These are phyloP conservation scores for Orbilia javanica DNA, from an alignment of 2,329 filamentous ascomycete genomes.

Conservation along the genomic window DNA sequence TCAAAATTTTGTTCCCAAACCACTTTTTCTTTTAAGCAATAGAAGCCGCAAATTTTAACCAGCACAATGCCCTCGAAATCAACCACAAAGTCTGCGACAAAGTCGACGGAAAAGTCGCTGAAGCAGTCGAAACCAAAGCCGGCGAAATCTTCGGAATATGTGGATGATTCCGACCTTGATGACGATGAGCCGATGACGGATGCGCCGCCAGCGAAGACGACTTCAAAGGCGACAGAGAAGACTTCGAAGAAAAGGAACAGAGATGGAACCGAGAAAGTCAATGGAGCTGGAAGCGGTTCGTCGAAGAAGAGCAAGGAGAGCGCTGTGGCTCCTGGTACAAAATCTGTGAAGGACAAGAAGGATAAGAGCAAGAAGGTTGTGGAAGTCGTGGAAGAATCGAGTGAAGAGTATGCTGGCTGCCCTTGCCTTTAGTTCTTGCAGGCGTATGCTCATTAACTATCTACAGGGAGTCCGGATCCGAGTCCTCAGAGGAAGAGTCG, in stretches of 20 bases:
- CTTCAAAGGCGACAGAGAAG: constrained; percentile 38
- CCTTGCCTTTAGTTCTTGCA: not conserved
- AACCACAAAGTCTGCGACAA: constrained; percentile 15
- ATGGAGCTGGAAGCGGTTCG: constrained; percentile 23
- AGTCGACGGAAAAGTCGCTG: constrained; percentile 23
- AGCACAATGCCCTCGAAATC: constrained; percentile 55
- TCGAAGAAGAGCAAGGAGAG: constrained; percentile 17
- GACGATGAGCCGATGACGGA: constrained; percentile 53
- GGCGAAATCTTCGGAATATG: constrained; percentile 46
- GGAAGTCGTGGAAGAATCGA: constrained; percentile 38
- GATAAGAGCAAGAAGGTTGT: constrained; percentile 45
- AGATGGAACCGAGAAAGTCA: constrained; percentile 54
- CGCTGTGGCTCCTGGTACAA: constrained; percentile 10
- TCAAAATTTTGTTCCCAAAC: not conserved
- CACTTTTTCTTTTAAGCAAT: not conserved
- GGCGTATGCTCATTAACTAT: constrained; percentile 9
- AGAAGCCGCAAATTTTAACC: too few species aligned
- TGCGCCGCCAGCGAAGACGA: constrained; percentile 36
- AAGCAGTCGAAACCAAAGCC: constrained; percentile 33
- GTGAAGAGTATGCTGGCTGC: constrained; percentile 40
- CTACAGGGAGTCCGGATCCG: constrained; percentile 24
- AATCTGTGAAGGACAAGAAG: constrained; percentile 30
- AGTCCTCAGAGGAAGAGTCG: constrained; percentile 13
- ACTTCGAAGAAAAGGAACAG: constrained; percentile 55
- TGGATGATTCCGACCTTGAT: constrained; percentile 43